Conservation (phyloP, 179 eudicot genomes). For the Vitellaria paradoxa region DNA sequence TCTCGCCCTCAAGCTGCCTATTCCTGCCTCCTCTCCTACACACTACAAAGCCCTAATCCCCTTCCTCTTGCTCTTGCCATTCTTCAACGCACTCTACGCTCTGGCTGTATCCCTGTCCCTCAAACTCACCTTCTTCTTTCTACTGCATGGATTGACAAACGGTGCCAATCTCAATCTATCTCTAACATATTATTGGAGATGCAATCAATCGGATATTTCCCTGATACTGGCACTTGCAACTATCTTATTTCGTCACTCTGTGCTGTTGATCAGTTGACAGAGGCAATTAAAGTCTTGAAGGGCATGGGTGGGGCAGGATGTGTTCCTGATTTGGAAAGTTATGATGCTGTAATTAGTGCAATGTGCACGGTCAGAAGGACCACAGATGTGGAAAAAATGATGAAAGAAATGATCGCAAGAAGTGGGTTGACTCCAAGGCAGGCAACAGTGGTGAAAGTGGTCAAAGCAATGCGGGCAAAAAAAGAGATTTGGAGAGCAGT, state of each 20-base stretch:
- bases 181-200: constrained; percentile 45
- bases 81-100: constrained; percentile 65
- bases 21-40: constrained; percentile 59
- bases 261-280: constrained; percentile 58
- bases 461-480: constrained; percentile 51
- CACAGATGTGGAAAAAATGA: constrained; percentile 27
- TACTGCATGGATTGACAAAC: constrained; percentile 54
- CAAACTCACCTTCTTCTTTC: constrained; percentile 63
- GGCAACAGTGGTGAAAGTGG: constrained; percentile 46
- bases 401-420: constrained; percentile 68
- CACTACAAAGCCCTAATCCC: constrained; percentile 53
- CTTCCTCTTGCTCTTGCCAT: constrained; percentile 67
- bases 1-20: constrained; percentile 41
- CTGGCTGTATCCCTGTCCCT: constrained; percentile 73
- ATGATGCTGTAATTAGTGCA: constrained; percentile 48
- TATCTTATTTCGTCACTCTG: constrained; percentile 73
- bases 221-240: constrained; percentile 77
- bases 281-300: constrained; percentile 57
- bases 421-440: constrained; percentile 59
- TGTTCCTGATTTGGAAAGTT: constrained; percentile 68
- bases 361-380: constrained; percentile 51
- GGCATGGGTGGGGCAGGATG: constrained; percentile 63
- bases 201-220: constrained; percentile 65
- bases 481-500: constrained; percentile 62
- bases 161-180: constrained; percentile 33